phyloP scores from a whole-genome alignment of 257 asterid species.

The Nicotiana tabacum region DNA sequence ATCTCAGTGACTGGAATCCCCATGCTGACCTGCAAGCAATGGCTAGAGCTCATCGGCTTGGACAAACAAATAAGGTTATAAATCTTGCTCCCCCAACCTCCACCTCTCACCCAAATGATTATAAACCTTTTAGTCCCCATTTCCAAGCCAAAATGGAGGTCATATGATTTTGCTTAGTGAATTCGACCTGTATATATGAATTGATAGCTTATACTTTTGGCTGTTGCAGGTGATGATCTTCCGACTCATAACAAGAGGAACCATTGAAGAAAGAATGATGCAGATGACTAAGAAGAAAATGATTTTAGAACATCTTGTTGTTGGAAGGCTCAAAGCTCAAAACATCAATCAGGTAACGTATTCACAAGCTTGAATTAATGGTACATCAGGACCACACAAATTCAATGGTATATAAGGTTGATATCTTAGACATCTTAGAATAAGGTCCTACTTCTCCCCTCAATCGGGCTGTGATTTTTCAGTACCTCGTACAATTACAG shows the following conservation, averaged over 20 bases:
- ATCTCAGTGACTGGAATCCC: constrained; percentile 97
- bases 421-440: neutral
- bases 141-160: neutral
- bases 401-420: neutral
- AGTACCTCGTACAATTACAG: neutral
- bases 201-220: constrained; percentile 10
- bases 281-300: constrained; percentile 99
- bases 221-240: constrained; percentile 84
- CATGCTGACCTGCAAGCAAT: constrained; percentile 99
- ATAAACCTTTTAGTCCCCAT: constrained; percentile 9
- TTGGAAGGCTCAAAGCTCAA: constrained; percentile 89
- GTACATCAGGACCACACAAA: neutral
- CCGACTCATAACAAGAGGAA: constrained; percentile 82
- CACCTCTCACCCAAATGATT: neutral
- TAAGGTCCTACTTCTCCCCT: neutral
- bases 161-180: constrained; percentile 8
- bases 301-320: constrained; percentile 97
- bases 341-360: constrained; percentile 80
- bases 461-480: neutral
- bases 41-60: constrained; percentile 99
- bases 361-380: neutral
- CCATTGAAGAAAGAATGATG: constrained; percentile 99
- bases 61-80: constrained; percentile 93
- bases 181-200: constrained; percentile 16
- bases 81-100: constrained; percentile 17